Evolutionary conservation across 768 basidiomycete species (phyloP), one percentile per base, ranked within the genome.

Genomic region (Piloderma croceum): DNA sequence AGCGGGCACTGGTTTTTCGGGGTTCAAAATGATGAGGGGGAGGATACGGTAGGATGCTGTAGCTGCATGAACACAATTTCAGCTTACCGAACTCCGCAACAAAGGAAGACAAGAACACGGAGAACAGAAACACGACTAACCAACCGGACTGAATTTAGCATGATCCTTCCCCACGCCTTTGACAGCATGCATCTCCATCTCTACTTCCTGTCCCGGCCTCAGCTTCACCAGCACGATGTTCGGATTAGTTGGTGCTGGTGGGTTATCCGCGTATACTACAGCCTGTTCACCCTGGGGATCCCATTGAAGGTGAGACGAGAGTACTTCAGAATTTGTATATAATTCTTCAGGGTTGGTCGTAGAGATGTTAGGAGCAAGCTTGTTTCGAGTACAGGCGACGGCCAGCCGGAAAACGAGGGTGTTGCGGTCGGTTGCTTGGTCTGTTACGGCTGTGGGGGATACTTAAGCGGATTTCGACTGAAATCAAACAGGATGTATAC

Each of bases 101-200:
- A 18, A 25, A 9, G 20, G 6, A 31, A 33, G 7, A 17, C 23
- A 45, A 25, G 7, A 7, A 24, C 5, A n/a, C n/a, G n/a, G n/a
- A n/a, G n/a, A n/a, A n/a, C n/a, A 7, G 31, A 13, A 31, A 6
- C 33, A 33, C 4, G 5, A 64, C 77, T 42, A 51, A 88, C 92
- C 90, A 38, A 98, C 96, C 22, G 96, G 92, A 43, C 79, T 89
- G 60, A 89, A 99, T 59, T 99, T 99, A 34, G 96, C 92, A 53
- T 99, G 94, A 46, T 93, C 90, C 53, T 88, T 88, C 12, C 92
- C 92, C 12, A 89, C 78, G 11, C 90, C 88, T 54, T 98, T 98
- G 45, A 92, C 69, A 17, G 91, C 93, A 54, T 98, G 92, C 41
- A 93, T 53, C 53, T 91, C 85, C 66, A 89, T 76, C 31, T 88